Percentiles rank a stretch among this genome's conserved stretches.
These are phyloP conservation scores for Microbotryum lychnidis-dioicae DNA, from an alignment of 1,284 basidiomycete genomes.

Conservation along the genomic window DNA sequence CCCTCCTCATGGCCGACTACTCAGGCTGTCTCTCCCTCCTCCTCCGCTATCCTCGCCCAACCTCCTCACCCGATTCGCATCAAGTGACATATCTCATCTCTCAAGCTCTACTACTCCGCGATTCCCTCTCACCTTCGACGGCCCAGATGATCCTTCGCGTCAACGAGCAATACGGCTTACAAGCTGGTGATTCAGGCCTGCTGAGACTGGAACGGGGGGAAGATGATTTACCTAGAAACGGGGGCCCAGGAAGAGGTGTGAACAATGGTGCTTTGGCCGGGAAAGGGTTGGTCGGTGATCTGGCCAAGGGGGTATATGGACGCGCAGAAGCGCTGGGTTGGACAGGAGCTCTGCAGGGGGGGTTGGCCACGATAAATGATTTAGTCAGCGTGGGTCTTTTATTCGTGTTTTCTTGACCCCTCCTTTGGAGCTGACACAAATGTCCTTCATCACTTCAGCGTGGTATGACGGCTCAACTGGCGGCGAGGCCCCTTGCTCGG, in stretches of 20 bases:
- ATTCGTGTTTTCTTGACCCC: neutral
- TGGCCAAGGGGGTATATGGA: constrained; percentile 33
- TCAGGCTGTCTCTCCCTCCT: constrained; percentile 70
- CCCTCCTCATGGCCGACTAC: constrained; percentile 79
- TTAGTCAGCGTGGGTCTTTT: constrained; percentile 18
- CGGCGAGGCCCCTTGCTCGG: neutral
- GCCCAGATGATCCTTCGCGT: neutral
- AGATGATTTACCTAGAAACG: neutral
- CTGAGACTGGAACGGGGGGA: neutral
- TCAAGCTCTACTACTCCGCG: constrained; percentile 75
- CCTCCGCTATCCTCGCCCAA: constrained; percentile 60
- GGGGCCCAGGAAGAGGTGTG: neutral
- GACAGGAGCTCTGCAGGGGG: constrained; percentile 32
- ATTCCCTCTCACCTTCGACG: constrained; percentile 39
- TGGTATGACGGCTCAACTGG: neutral
- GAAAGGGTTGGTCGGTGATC: constrained; percentile 17
- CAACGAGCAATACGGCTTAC: neutral
- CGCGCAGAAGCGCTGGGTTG: constrained; percentile 28
- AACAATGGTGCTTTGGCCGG: constrained; percentile 8
- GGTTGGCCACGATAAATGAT: constrained; percentile 29
- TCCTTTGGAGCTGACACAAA: too few species aligned
- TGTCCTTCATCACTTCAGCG: neutral
- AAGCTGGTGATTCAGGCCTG: too few species aligned
- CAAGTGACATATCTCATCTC: constrained; percentile 46
- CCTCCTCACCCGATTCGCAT: neutral